A percentile compares a stretch with the other conserved stretches of the same genome.
Evolutionary conservation across 495 filamentous ascomycete species (phyloP).

Genomic region (Pyrenula massariospora): DNA sequence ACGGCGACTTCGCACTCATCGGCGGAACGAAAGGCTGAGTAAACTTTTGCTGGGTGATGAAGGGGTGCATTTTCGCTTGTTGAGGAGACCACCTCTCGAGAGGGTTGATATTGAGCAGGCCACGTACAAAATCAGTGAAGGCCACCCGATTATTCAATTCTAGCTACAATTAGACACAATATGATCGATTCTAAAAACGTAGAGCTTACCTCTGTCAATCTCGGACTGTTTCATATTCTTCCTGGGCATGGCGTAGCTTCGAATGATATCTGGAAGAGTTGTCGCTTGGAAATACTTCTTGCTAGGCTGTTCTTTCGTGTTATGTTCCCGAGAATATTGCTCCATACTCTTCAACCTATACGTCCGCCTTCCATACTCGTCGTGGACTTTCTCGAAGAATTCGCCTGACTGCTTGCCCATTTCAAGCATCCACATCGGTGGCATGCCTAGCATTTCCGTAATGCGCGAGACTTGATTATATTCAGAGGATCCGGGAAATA

Average conservation of each 20-base stretch:
- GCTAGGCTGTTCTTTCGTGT: slow-evolving; percentile 95
- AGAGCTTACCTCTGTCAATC: slow-evolving; percentile 75
- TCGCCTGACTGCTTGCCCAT: slow-evolving; percentile 97
- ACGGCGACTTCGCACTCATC: slow-evolving; percentile 84
- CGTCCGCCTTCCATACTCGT: slow-evolving; percentile 78
- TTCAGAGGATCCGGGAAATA: slow-evolving; percentile 97
- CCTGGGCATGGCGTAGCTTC: slow-evolving; percentile 91
- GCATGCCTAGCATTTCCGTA: slow-evolving; percentile 94
- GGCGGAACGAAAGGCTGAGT: slow-evolving; percentile 94
- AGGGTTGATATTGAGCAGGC: slow-evolving; percentile 86
- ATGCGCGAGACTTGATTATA: slow-evolving; percentile 98
- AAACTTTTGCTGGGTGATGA: slow-evolving; percentile 97
- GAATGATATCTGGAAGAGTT: slow-evolving; percentile 91
- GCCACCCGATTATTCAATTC: slow-evolving; percentile 96
- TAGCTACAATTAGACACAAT: slow-evolving; percentile 26
- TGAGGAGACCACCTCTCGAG: slow-evolving; percentile 96
- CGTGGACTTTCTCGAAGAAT: slow-evolving; percentile 92
- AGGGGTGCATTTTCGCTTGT: slow-evolving; percentile 93
- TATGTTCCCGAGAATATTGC: slow-evolving; percentile 88
- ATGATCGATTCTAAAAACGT: background rate
- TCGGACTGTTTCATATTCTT: slow-evolving; percentile 99
- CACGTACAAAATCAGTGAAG: slow-evolving; percentile 99
- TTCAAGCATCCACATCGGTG: slow-evolving; percentile 98
- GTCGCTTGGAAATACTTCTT: slow-evolving; percentile 98
- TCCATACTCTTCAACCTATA: slow-evolving; percentile 96